Evolutionary conservation across 2,329 filamentous ascomycete genomes (phyloP).

Genomic region (Rachicladosporium sp.): DNA sequence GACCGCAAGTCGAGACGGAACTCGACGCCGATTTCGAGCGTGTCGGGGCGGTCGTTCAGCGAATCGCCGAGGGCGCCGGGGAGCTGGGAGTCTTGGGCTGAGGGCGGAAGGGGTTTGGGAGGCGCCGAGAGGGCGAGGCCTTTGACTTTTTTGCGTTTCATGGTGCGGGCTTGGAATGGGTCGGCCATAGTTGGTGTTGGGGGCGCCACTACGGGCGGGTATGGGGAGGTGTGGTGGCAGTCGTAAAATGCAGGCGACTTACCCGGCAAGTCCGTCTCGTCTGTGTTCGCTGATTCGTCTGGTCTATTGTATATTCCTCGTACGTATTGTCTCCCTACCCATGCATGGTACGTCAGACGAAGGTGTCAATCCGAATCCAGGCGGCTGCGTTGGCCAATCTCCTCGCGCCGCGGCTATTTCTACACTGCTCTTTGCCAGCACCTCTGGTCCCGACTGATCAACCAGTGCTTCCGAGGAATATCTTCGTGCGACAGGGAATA

Average conservation of each 20-base stretch:
- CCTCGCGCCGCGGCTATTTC: too few relatives aligned
- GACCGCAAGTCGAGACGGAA: conserved; percentile 87
- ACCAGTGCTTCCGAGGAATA: too few relatives aligned
- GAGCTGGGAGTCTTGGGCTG: conserved; percentile 56
- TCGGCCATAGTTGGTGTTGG: conserved; percentile 36
- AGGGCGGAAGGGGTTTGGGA: conserved; percentile 57
- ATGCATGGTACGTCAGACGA: too few relatives aligned
- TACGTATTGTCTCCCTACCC: too few relatives aligned
- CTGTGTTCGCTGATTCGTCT: too few relatives aligned
- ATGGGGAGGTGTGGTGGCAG: background rate
- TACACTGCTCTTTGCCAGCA: too few relatives aligned
- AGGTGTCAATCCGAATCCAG: too few relatives aligned
- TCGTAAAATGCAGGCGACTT: background rate
- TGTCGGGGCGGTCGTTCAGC: conserved; percentile 48
- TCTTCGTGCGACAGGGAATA: too few relatives aligned
- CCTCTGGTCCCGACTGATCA: too few relatives aligned
- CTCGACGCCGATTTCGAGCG: conserved; percentile 90
- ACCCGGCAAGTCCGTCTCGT: too few relatives aligned
- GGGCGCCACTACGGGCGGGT: conserved; percentile 3
- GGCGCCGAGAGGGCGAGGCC: conserved; percentile 77
- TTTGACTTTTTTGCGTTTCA: conserved; percentile 99
- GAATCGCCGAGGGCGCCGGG: conserved; percentile 48
- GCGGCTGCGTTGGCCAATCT: too few relatives aligned
- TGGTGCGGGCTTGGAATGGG: conserved; percentile 56
- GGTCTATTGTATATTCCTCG: too few relatives aligned